Percentiles rank a stretch among this genome's conserved stretches.
phyloP scores from a whole-genome alignment of 257 asterid genomes.

The Penstemon newberryi region DNA sequence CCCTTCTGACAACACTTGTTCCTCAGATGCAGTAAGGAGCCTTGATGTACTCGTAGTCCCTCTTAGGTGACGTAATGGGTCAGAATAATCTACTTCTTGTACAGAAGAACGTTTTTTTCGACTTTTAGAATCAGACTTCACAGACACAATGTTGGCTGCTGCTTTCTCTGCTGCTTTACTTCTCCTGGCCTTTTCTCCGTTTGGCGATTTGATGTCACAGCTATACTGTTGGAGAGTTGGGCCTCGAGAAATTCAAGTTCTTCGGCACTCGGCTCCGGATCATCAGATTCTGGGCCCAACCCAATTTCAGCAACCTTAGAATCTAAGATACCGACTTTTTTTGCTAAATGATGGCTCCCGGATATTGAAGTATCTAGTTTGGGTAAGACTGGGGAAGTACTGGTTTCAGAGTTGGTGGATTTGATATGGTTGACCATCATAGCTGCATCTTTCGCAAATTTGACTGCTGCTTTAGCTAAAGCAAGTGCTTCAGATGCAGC shows the following conservation, averaged over 20 bases:
- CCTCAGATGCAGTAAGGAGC: constrained; percentile 88
- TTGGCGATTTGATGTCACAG: constrained; percentile 84
- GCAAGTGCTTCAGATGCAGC: constrained; percentile 95
- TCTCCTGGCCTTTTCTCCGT: constrained; percentile 72
- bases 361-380: constrained; percentile 26
- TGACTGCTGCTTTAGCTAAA: constrained; percentile 82
- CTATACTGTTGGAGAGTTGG: constrained; percentile 49
- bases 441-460: constrained; percentile 85
- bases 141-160: constrained; percentile 62
- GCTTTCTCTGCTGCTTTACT: constrained; percentile 73
- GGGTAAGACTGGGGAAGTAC: constrained; percentile 22
- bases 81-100: constrained; percentile 75
- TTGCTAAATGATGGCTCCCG: constrained; percentile 39
- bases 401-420: constrained; percentile 32
- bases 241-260: constrained; percentile 68
- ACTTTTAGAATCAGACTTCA: constrained; percentile 69
- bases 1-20: constrained; percentile 73
- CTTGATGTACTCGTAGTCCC: constrained; percentile 64
- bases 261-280: constrained; percentile 63
- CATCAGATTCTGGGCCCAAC: constrained; percentile 43
- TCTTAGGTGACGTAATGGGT: constrained; percentile 81
- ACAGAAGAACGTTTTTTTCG: constrained; percentile 63
- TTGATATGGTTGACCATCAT: constrained; percentile 47
- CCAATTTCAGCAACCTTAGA: constrained; percentile 44
- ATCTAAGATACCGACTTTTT: constrained; percentile 37